Percentiles rank a stretch among this genome's conserved stretches.
phyloP scores from a whole-genome alignment of 495 filamentous ascomycete species.

The Penicillium dipodomyicola region DNA sequence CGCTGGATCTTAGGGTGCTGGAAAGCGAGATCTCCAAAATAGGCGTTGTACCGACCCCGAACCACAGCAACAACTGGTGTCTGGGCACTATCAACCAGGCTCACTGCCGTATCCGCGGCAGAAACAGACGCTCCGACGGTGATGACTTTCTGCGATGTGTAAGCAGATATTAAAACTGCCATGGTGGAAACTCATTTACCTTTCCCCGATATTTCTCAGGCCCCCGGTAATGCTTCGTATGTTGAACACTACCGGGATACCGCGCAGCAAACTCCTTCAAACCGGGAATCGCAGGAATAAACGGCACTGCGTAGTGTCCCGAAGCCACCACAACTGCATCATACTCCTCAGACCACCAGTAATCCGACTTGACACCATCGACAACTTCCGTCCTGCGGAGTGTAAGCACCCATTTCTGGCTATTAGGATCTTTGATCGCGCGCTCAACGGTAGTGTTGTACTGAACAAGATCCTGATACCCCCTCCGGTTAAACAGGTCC shows the following conservation, averaged over 20 bases:
- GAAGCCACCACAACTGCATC: conserved; percentile 80
- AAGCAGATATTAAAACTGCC: neutral
- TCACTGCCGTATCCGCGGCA: conserved; percentile 42
- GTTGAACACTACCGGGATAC: conserved; percentile 37
- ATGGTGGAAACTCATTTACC: conserved; percentile 13
- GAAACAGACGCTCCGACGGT: conserved; percentile 46
- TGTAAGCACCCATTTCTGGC: conserved; percentile 36
- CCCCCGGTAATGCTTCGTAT: conserved; percentile 43
- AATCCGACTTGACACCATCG: conserved; percentile 26
- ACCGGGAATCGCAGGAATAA: conserved; percentile 59
- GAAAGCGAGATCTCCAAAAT: conserved; percentile 53
- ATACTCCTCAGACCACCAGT: conserved; percentile 46
- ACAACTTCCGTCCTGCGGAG: conserved; percentile 30
- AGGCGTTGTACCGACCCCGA: conserved; percentile 47
- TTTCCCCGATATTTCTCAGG: conserved; percentile 40
- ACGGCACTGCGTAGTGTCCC: conserved; percentile 75
- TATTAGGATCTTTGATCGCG: conserved; percentile 31
- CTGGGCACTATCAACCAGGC: conserved; percentile 32
- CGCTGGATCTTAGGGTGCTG: conserved; percentile 47
- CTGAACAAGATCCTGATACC: conserved; percentile 36
- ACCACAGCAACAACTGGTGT: conserved; percentile 38
- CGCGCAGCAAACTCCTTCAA: conserved; percentile 35
- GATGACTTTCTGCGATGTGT: conserved; percentile 35
- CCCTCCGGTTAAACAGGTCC: conserved; percentile 35
- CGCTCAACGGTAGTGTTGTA: conserved; percentile 45